Conservation (phyloP, 169 alveolate genomes). For the Fabrea salina region DNA sequence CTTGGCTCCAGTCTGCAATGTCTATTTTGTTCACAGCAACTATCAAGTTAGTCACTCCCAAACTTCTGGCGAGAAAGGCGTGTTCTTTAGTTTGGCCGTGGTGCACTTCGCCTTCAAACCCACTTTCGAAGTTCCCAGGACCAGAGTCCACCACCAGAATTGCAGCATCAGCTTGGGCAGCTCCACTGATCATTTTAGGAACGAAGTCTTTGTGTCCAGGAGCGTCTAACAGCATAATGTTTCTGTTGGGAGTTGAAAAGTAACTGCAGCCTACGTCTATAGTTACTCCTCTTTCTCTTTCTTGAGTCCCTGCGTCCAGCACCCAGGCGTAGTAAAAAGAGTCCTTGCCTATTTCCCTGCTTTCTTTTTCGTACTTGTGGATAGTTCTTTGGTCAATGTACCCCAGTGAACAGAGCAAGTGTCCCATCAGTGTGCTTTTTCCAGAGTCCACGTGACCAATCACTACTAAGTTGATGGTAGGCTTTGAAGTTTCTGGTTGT, state of each 20-base stretch:
- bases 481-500: not conserved
- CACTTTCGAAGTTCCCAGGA: constrained; percentile 86
- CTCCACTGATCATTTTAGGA: constrained; percentile 90
- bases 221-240: constrained; percentile 89
- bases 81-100: constrained; percentile 93
- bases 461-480: constrained; percentile 77
- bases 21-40: constrained; percentile 93
- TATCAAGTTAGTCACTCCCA: constrained; percentile 85
- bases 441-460: constrained; percentile 97
- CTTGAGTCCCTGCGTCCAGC: constrained; percentile 77
- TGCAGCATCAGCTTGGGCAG: constrained; percentile 87
- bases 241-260: constrained; percentile 48
- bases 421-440: constrained; percentile 93
- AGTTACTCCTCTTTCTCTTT: constrained; percentile 86
- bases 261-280: constrained; percentile 82
- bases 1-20: constrained; percentile 74
- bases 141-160: constrained; percentile 82
- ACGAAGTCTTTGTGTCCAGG: constrained; percentile 96
- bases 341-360: constrained; percentile 63
- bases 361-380: constrained; percentile 73
- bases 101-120: constrained; percentile 74
- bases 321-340: constrained; percentile 82
- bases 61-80: constrained; percentile 82
- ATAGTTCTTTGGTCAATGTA: constrained; percentile 79
- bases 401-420: constrained; percentile 77